Evolutionary conservation across 1,139 yeast genomes (phyloP), one percentile per base, ranked within the genome.

Genomic region (Debaryomyces singareniensis): DNA sequence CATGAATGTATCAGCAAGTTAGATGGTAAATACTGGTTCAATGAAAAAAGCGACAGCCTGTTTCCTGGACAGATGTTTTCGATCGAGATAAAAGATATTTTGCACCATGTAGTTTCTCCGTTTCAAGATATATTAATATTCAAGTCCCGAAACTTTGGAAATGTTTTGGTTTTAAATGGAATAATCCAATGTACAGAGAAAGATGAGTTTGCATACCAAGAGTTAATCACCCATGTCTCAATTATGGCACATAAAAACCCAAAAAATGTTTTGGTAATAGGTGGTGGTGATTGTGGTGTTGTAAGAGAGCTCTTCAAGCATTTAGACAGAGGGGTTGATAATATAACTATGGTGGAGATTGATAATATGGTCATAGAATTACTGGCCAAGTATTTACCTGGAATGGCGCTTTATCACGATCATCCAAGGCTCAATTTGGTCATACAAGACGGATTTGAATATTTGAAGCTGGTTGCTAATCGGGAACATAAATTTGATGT

Each of bases 241-340:
- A 50, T 85, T 39, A 75, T 78, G 74, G 63, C 82, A 13, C 96
- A 85, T 54, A 75, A 79, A 22, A 53, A 63, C 33, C 95, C 95
- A 12, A 71, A 72, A 49, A 71, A 69, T 35, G 94, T 85, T 13
- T 70, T 85, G 36, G 95, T 85, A 28, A 84, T 85, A 44, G 96
- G 96, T 21, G 96, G 96, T 18, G 96, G 96, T 25, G 96, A 85
- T 56, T 94, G 96, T 43, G 96, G 96, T 37, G 95, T 86, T 13
- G 66, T 85, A 29, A 71, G 96, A 45, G 96, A 85, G 57, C 71
- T 84, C 24, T 74, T 83, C 40, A 86, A 89, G 58, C 96, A 89
- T 57, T 49, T 60, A 22, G 55, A 54, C 5, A 43, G 47, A 15
- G 66, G 67, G 1, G 79, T 89, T 20, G 81, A 83, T 41, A 58